These are phyloP conservation scores for Stylosanthes scabra DNA, from an alignment of 331 rosid species.

Conservation along the genomic window DNA sequence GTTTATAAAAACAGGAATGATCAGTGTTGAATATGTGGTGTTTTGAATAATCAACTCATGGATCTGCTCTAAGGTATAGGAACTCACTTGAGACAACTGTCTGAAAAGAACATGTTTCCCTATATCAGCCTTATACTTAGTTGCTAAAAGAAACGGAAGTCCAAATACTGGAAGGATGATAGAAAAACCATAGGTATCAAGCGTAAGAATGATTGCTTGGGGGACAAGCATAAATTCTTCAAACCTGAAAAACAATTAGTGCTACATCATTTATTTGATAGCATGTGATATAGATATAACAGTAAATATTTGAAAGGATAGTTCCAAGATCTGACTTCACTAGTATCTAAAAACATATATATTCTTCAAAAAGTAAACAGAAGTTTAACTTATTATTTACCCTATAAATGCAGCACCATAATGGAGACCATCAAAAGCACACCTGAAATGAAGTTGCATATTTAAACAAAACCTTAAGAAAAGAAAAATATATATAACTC, in stretches of 20 bases:
- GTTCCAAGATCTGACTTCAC: constrained; percentile 29
- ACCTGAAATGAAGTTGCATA: constrained; percentile 62
- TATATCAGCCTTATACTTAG: constrained; percentile 40
- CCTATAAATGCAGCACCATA: constrained; percentile 98
- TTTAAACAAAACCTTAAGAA: constrained; percentile 24
- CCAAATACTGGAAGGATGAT: constrained; percentile 86
- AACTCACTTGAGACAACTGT: constrained; percentile 79
- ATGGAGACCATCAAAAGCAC: constrained; percentile 98
- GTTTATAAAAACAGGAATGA: constrained; percentile 32
- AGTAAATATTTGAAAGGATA: constrained; percentile 1
- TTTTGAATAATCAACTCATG: constrained; percentile 30
- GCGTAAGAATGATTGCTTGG: constrained; percentile 86
- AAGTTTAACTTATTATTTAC: constrained; percentile 46
- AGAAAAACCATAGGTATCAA: constrained; percentile 91
- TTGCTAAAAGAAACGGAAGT: constrained; percentile 76
- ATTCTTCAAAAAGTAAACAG: constrained; percentile 8
- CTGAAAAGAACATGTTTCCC: constrained; percentile 50
- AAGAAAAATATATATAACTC: constrained; percentile 33
- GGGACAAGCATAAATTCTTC: constrained; percentile 84
- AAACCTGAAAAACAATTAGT: constrained; percentile 66
- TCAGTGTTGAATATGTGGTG: constrained; percentile 19
- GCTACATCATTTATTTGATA: constrained; percentile 30
- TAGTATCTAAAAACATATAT: constrained; percentile 21
- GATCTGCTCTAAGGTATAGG: constrained; percentile 18
- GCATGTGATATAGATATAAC: constrained; percentile 18